Base-by-base conservation (phyloP, 2,329 filamentous ascomycete genomes). In the Aspergillus sergii region DNA sequence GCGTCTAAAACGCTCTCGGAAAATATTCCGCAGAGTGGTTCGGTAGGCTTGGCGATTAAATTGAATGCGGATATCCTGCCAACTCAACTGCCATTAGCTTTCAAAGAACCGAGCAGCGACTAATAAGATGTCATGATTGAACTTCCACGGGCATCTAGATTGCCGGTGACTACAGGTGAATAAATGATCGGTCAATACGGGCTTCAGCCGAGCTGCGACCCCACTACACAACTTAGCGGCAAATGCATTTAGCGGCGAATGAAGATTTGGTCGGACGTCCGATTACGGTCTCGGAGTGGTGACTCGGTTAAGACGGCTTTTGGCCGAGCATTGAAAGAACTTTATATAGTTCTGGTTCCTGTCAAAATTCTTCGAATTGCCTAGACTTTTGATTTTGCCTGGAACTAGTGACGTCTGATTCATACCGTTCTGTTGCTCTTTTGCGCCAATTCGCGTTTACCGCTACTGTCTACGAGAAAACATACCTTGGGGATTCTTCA, bases 301-400 rank as follows among this genome's bases (percentile, higher is more conserved):
- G 36, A 57, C 28, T 62, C 73, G 73, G 73, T 60, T 75, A 73
- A 67, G 43, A 69, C 73, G 73, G 73, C 71, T 71, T 66, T 45
- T 45, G 34, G 23, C 26, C 54, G 63, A 28, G 26, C 26, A 28
- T 28, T 28, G 26, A 28, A 30, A 39, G 30, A 36, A 21, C 26
- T 58, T 61, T 58, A 58, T 58, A 61, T 57, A 48, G 19, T 32
- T 53, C 50, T 32, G 30, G 46, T 54, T 61, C 54, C 60, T 58
- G 59, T 43, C 43, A 51, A 57, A 61, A 36, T 16, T 34, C 23
- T 53, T 10, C n/a, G 54, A 45, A 34, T 48, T 61, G 55, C 34
- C 60, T 56, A 46, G 60, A 57, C 34, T 53, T 55, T 45, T 14
- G 23, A 19, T 23, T 23, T 16, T 57, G 26, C 28, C n/a, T n/a